These are phyloP conservation scores for Aspergillus cristatus DNA, from an alignment of 495 filamentous ascomycete species.

Conservation along the genomic window DNA sequence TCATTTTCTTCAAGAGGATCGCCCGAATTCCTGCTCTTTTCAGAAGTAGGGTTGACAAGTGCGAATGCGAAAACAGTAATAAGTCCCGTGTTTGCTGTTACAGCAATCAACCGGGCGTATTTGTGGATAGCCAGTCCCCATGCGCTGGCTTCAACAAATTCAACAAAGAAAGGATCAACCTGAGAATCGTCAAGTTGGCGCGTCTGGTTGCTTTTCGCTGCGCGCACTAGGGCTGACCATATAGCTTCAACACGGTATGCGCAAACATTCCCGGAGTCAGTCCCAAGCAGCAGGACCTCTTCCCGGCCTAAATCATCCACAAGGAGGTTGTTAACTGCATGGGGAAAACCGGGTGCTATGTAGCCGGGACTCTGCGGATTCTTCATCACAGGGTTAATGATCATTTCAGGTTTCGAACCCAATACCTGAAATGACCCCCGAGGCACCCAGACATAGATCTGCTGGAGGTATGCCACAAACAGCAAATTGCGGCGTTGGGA, in stretches of 20 bases:
- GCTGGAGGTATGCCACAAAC: slow-evolving; percentile 63
- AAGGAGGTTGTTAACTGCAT: slow-evolving; percentile 70
- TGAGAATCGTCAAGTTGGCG: slow-evolving; percentile 20
- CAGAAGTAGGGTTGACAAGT: slow-evolving; percentile 31
- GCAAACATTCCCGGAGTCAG: slow-evolving; percentile 84
- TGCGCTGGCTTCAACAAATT: slow-evolving; percentile 66
- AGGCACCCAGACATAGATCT: slow-evolving; percentile 70
- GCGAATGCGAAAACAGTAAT: slow-evolving; percentile 71
- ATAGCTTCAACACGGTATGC: slow-evolving; percentile 64
- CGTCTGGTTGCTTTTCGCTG: slow-evolving; percentile 13
- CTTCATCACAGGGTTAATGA: slow-evolving; percentile 54
- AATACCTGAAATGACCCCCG: slow-evolving; percentile 55
- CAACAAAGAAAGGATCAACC: slow-evolving; percentile 55
- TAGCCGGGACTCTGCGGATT: slow-evolving; percentile 38
- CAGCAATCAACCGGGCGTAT: slow-evolving; percentile 67
- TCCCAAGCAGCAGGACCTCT: slow-evolving; percentile 67
- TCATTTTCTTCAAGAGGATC: slow-evolving; percentile 11
- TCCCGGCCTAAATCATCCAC: slow-evolving; percentile 71
- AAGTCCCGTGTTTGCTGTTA: slow-evolving; percentile 60
- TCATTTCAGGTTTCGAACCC: slow-evolving; percentile 49
- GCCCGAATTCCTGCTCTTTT: slow-evolving; percentile 12
- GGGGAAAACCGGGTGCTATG: slow-evolving; percentile 48
- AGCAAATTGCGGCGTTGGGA: slow-evolving; percentile 58
- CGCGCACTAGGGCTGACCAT: slow-evolving; percentile 31
- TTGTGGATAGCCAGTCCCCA: slow-evolving; percentile 89